Evolutionary conservation across 2,329 filamentous ascomycete genomes (phyloP).

Genomic region (Ceratocystiopsis minuta): DNA sequence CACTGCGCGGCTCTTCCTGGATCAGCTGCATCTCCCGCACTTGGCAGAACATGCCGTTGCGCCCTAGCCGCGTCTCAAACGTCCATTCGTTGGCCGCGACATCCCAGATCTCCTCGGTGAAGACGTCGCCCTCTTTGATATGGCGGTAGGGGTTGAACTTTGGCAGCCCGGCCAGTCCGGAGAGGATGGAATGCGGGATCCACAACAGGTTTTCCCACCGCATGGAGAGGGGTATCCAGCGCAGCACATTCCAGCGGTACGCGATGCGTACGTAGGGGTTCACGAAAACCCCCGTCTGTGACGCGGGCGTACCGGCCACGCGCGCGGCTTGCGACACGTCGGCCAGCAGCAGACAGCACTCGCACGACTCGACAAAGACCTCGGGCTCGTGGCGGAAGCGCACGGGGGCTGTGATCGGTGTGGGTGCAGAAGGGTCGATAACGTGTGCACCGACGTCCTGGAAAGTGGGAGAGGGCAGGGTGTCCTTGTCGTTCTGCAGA

Average conservation of each 20-base stretch:
- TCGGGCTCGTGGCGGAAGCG: slow-evolving; percentile 41
- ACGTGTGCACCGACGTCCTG: slow-evolving; percentile 17
- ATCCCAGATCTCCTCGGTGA: slow-evolving; percentile 33
- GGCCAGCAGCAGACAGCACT: slow-evolving; percentile 42
- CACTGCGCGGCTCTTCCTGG: slow-evolving; percentile 12
- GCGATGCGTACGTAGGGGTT: slow-evolving; percentile 60
- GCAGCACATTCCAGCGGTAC: slow-evolving; percentile 39
- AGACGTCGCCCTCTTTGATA: slow-evolving; percentile 37
- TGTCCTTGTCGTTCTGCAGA: slow-evolving; percentile 26
- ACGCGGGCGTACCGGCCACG: slow-evolving; percentile 14
- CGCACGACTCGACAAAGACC: slow-evolving; percentile 43
- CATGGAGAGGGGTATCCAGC: slow-evolving; percentile 39
- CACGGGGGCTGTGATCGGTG: slow-evolving; percentile 20
- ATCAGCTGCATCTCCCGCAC: slow-evolving; percentile 29
- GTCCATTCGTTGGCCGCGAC: slow-evolving; percentile 17
- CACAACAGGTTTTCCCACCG: slow-evolving; percentile 42
- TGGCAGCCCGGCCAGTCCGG: slow-evolving; percentile 24
- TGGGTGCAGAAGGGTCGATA: slow-evolving; percentile 17
- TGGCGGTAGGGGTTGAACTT: slow-evolving; percentile 41
- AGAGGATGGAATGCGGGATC: slow-evolving; percentile 20
- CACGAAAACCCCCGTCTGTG: slow-evolving; percentile 45
- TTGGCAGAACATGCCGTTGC: slow-evolving; percentile 37
- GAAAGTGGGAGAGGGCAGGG: slow-evolving; percentile 17
- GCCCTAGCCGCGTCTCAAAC: slow-evolving; percentile 24
- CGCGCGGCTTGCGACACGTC: slow-evolving; percentile 24